These are phyloP conservation scores for Chondrus crispus DNA, from an alignment of 23 red algal species.

Conservation along the genomic window DNA sequence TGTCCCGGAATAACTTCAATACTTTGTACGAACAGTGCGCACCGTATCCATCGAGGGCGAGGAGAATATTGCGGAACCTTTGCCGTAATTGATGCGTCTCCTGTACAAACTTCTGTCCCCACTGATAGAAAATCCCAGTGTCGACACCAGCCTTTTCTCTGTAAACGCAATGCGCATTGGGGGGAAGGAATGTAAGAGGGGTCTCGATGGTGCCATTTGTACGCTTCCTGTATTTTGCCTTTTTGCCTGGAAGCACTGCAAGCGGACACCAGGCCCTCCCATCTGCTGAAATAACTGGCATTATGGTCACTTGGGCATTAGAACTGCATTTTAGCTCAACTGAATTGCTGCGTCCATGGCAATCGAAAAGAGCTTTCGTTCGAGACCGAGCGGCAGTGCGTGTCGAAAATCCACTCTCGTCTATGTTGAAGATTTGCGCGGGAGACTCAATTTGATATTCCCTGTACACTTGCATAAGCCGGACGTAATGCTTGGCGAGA, in stretches of 20 bases:
- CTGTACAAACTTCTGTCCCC: not conserved
- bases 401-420: conserved; percentile 1
- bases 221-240: not conserved
- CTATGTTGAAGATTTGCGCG: too few species aligned
- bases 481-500: not conserved
- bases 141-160: not conserved
- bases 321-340: not conserved
- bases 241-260: not conserved
- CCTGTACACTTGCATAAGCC: too few species aligned
- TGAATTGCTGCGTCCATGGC: not conserved
- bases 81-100: not conserved
- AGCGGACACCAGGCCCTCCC: too few species aligned
- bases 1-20: not conserved
- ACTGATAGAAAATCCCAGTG: not conserved
- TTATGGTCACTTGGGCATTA: not conserved
- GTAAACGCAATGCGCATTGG: not conserved
- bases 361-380: not conserved
- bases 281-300: conserved; percentile 2
- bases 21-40: not conserved
- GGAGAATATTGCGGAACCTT: not conserved
- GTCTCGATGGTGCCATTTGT: not conserved
- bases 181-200: not conserved
- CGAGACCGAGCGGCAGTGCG: not conserved
- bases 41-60: not conserved
- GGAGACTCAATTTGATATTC: too few species aligned